Evolutionary conservation across 108 stramenopile species (phyloP).

Genomic region (Nitzschia palea): DNA sequence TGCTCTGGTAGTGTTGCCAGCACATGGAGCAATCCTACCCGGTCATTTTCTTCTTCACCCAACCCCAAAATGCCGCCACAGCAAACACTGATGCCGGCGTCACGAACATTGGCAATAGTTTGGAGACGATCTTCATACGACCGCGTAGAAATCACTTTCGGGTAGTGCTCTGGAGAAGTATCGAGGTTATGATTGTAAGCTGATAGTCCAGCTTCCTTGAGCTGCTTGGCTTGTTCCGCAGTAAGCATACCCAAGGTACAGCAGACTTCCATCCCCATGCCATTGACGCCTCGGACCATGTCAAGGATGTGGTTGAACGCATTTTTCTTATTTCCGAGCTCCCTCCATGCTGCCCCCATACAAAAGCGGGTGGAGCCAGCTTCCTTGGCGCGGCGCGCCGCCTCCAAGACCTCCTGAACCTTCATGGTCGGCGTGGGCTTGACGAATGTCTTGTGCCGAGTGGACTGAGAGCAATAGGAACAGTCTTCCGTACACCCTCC

Average conservation of each 20-base stretch:
- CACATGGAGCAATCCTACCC: slow-evolving; percentile 93
- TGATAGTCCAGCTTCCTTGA: slow-evolving; percentile 95
- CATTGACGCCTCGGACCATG: slow-evolving; percentile 92
- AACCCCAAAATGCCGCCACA: slow-evolving; percentile 97
- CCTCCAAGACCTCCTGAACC: slow-evolving; percentile 95
- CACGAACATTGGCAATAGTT: slow-evolving; percentile 95
- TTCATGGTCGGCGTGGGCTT: slow-evolving; percentile 98
- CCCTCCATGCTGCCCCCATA: slow-evolving; percentile 99
- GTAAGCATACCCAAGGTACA: slow-evolving; percentile 97
- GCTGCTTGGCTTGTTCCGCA: slow-evolving; percentile 93
- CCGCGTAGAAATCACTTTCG: slow-evolving; percentile 92
- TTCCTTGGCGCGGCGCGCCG: slow-evolving; percentile 92
- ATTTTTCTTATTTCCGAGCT: slow-evolving; percentile 97
- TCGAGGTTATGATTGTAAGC: slow-evolving; percentile 99
- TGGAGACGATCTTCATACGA: slow-evolving; percentile 94
- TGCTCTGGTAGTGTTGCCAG: slow-evolving; percentile 94
- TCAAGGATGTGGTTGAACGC: slow-evolving; percentile 96
- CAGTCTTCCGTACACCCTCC: slow-evolving; percentile 99
- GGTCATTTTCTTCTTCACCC: slow-evolving; percentile 92
- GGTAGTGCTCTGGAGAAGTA: slow-evolving; percentile 96
- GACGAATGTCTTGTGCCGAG: slow-evolving; percentile 96
- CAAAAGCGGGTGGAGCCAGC: slow-evolving; percentile 98
- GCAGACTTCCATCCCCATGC: slow-evolving; percentile 95
- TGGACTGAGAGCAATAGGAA: slow-evolving; percentile 94
- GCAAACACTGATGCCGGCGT: slow-evolving; percentile 96